Conservation (phyloP, 331 rosid genomes). For the Rhamnella rubrinervis region DNA sequence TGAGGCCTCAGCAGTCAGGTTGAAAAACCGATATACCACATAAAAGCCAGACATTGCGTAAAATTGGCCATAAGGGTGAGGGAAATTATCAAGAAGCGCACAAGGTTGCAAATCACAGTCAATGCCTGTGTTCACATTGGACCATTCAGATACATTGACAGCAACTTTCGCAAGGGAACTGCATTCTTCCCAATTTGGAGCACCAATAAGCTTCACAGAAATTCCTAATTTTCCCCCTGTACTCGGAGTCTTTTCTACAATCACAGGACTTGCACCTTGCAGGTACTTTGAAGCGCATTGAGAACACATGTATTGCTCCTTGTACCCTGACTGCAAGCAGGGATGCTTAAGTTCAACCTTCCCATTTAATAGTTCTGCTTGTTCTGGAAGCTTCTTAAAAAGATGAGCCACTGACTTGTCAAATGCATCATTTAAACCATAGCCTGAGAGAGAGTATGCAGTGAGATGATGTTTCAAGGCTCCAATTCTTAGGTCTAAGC, state of each 20-base stretch:
- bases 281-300: constrained; percentile 40
- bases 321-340: constrained; percentile 81
- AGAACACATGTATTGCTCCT: constrained; percentile 58
- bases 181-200: constrained; percentile 86
- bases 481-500: constrained; percentile 81
- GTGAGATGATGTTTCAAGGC: constrained; percentile 76
- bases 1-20: constrained; percentile 71
- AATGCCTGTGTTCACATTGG: constrained; percentile 48
- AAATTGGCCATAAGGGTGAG: constrained; percentile 77
- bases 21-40: constrained; percentile 85
- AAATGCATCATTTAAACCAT: constrained; percentile 91
- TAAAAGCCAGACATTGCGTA: constrained; percentile 89
- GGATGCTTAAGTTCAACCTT: constrained; percentile 74
- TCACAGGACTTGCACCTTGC: constrained; percentile 46
- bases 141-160: constrained; percentile 89
- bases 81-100: constrained; percentile 61
- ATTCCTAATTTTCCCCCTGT: constrained; percentile 44
- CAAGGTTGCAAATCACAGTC: constrained; percentile 85
- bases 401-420: constrained; percentile 75
- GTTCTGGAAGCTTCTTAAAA: constrained; percentile 44
- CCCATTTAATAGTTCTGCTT: constrained; percentile 37
- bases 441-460: constrained; percentile 82
- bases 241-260: constrained; percentile 31
- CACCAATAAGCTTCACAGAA: constrained; percentile 58
- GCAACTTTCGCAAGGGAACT: constrained; percentile 65